Evolutionary conservation across 805 yeast genomes (phyloP), one percentile per base, ranked within the genome.

Genomic region (Kazachstania psychrophila): DNA sequence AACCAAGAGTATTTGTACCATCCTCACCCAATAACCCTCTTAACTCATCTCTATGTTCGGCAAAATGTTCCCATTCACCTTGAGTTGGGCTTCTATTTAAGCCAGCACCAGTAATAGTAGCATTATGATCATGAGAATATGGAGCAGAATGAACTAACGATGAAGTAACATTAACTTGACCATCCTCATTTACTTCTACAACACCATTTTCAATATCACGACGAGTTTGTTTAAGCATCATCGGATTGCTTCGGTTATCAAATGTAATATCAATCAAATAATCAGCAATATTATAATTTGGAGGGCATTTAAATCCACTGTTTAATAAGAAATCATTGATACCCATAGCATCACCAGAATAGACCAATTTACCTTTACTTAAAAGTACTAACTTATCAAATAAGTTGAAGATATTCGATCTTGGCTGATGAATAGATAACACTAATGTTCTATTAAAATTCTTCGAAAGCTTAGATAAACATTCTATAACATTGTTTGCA

Each of bases 341-440:
- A 31, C 74, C 73, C 6, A 68, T 62, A 70, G 81, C 79, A n/a
- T 75, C 77, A 13, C 98, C 98, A 0, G 95, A 84, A 54, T 82
- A 92, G 2, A 88, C 79, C 56, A 86, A 64, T 45, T 77, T 77
- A 42, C 98, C 97, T 44, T 81, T 81, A 18, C 95, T 80, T 36
- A 92, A 66, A 34, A 92, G 64, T 2, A 89, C 60, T 33, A 92
- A 69, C 49, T 79, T 79, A 54, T 89, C 96, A 59, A 92, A 92
- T 39, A 85, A 62, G 0, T 95, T 79, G 23, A 92, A 96, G 56
- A 92, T 89, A 53, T 92, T 92, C 39, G 96, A 84, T 52, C 98
- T 72, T 9, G 98, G 98, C 56, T 92, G 98, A 62, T 92, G 98
- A 46, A 92, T 92, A 0, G 98, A 86, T 56, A 92, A 81, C 2